Evolutionary conservation across 108 stramenopile species (phyloP), one percentile per base, ranked within the genome.

Genomic region (Cyclotella sp.): DNA sequence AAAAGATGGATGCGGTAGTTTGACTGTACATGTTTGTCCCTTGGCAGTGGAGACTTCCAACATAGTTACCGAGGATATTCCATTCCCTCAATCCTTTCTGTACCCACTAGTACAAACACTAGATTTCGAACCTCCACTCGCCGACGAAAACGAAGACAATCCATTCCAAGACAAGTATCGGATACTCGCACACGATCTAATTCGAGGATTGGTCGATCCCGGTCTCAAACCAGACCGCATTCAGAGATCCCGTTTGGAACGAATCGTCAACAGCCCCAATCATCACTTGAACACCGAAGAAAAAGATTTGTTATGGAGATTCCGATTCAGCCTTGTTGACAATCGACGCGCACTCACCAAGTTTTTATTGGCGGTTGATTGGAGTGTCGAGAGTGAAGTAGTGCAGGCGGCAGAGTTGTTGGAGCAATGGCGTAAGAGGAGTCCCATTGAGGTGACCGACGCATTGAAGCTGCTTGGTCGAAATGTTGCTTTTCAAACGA

Each of bases 101-200:
- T 81, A 75, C 39, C 77, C 77, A 14, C 55, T 89, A 0, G 81
- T 91, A 4, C 87, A 86, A 54, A 90, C 90, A 74, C 69, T 92
- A 29, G 92, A 93, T 63, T 81, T 87, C 63, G 92, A 93, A 75
- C 78, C 78, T 30, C 80, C 80, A 0, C 55, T 81, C 11, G 52
- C 80, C 15, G 78, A 80, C 43, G 83, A 84, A 19, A 70, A 75
- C 44, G 80, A 86, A 64, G 91, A 90, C 70, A 94, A 90, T 49
- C 90, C 91, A 3, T 89, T 93, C 51, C 98, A 99, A 82, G 97
- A 98, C 52, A 98, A 98, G 81, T 98, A 98, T 79, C 84, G 98
- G 19, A 93, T 95, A 43, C 78, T 98, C 15, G 95, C 92, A 27
- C 96, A 96, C 72, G 96, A 97, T 76, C 63, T 90, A 40, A 79